A percentile compares a stretch with the other conserved stretches of the same genome.
These are phyloP conservation scores for Colletotrichum lupini DNA, from an alignment of 2,329 filamentous ascomycete species.

Conservation along the genomic window DNA sequence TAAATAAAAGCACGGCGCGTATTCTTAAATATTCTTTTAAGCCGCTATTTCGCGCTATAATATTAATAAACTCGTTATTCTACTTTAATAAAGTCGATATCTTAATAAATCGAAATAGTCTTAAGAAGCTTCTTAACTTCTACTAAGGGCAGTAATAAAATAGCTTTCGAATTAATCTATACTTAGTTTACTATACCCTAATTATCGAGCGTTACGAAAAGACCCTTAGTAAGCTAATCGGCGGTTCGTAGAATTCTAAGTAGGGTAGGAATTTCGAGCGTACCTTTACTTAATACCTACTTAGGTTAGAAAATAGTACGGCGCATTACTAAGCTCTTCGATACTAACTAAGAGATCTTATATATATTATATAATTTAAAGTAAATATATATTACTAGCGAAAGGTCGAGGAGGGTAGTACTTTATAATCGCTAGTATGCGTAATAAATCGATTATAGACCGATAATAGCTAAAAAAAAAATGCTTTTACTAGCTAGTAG, in stretches of 20 bases:
- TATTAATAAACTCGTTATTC: conserved; percentile 37
- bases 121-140: not conserved
- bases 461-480: no score
- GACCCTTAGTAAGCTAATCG: accelerated
- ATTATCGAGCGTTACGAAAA: not conserved
- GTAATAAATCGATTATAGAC: no score
- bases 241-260: not conserved
- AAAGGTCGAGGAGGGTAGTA: no score
- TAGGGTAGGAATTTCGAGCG: conserved; percentile 8
- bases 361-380: no score
- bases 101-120: conserved; percentile 41
- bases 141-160: not conserved
- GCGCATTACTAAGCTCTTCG: not conserved
- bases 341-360: conserved; percentile 10
- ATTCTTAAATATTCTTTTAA: conserved; percentile 42
- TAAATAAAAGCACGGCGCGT: conserved; percentile 34
- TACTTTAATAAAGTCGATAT: conserved; percentile 44
- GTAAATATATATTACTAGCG: no score
- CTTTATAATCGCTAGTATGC: no score
- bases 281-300: not conserved
- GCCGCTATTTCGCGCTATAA: conserved; percentile 42
- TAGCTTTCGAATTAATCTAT: not conserved
- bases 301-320: not conserved
- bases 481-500: no score
- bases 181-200: not conserved